Evolutionary conservation across 2,329 filamentous ascomycete genomes (phyloP).

Genomic region (Monosporascus sp.): DNA sequence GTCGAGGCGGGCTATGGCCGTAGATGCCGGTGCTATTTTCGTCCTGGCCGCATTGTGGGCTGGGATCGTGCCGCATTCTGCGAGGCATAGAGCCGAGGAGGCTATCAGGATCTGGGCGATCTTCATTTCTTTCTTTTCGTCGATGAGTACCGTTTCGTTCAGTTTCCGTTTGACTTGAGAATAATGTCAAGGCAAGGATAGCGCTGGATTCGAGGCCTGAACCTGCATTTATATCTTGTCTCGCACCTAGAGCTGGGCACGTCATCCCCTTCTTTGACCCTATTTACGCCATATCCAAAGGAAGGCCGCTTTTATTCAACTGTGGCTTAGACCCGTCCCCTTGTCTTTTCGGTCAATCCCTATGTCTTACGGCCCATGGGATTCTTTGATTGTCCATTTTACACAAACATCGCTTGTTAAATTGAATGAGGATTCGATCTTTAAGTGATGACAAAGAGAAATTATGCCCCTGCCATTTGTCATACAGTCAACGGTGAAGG

Average conservation of each 20-base stretch:
- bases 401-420: not conserved
- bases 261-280: not conserved
- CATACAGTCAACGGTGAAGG: too few species aligned
- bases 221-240: not conserved
- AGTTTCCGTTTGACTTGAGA: not conserved
- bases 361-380: not conserved
- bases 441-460: too few species aligned
- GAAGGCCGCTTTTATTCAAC: not conserved
- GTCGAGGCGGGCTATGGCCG: not conserved
- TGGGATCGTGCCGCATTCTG: not conserved
- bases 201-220: not conserved
- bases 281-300: not conserved
- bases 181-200: not conserved
- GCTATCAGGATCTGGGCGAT: too few species aligned
- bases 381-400: not conserved
- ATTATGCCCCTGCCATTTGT: too few species aligned
- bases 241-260: not conserved
- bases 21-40: not conserved
- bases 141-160: too few species aligned
- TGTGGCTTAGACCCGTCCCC: not conserved
- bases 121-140: too few species aligned
- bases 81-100: too few species aligned
- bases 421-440: not conserved
- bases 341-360: not conserved
- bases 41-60: not conserved